These are phyloP conservation scores for Hirsutella thompsonii DNA, from an alignment of 2,329 filamentous ascomycete species.

Conservation along the genomic window DNA sequence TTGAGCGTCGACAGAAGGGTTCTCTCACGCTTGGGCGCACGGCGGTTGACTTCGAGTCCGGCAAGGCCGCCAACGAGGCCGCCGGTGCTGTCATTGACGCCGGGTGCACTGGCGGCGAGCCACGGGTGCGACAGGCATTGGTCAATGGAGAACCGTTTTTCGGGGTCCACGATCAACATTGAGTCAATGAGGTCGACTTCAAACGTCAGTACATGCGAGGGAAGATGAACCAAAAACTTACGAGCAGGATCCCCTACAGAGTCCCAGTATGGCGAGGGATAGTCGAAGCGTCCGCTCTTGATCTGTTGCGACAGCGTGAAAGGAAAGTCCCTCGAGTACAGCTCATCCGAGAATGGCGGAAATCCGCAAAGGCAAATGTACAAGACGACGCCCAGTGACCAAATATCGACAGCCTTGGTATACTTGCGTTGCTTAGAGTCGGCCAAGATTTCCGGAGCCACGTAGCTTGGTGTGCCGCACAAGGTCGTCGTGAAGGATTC, in stretches of 20 bases:
- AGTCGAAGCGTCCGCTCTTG: conserved; percentile 78
- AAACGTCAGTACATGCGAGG: neutral
- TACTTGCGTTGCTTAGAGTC: conserved; percentile 74
- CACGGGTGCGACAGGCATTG: conserved; percentile 87
- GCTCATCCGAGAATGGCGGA: conserved; percentile 91
- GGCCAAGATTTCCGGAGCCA: conserved; percentile 88
- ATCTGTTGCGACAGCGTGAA: conserved; percentile 84
- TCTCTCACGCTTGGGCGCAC: conserved; percentile 68
- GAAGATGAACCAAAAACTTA: conserved; percentile 21
- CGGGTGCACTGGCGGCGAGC: conserved; percentile 52
- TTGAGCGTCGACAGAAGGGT: conserved; percentile 78
- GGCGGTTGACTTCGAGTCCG: conserved; percentile 69
- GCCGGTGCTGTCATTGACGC: conserved; percentile 75
- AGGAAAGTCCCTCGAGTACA: conserved; percentile 69
- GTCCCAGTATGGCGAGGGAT: conserved; percentile 86
- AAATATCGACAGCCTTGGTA: conserved; percentile 88
- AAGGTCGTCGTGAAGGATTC: conserved; percentile 95
- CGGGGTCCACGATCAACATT: conserved; percentile 84
- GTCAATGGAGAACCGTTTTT: conserved; percentile 75
- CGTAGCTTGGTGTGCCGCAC: conserved; percentile 93
- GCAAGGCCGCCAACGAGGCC: conserved; percentile 80
- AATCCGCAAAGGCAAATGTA: conserved; percentile 97
- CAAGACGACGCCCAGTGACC: conserved; percentile 93
- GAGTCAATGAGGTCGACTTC: conserved; percentile 75
- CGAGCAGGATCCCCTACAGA: conserved; percentile 52